A percentile compares a stretch with the other conserved stretches of the same genome.
These are phyloP conservation scores for Schizothecium vesticola DNA, from an alignment of 495 filamentous ascomycete genomes.

Conservation along the genomic window DNA sequence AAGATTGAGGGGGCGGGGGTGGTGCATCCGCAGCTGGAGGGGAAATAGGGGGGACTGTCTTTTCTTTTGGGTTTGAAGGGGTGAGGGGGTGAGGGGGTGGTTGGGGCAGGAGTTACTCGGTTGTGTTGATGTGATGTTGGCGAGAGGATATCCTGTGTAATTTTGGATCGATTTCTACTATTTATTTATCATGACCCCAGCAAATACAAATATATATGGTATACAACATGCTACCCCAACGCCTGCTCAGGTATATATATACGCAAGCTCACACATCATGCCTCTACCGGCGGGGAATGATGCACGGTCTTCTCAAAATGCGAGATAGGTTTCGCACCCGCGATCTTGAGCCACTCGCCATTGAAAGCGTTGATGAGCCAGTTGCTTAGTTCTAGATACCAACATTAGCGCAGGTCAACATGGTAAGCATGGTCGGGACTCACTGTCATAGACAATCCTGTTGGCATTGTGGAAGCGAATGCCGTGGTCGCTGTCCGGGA, in stretches of 20 bases:
- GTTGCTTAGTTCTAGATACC: slow-evolving; percentile 64
- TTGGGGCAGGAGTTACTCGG: neutral
- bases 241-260: neutral
- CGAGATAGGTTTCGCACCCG: slow-evolving; percentile 55
- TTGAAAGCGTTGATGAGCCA: slow-evolving; percentile 98
- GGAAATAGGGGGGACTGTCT: neutral
- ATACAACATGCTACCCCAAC: neutral
- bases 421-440: slow-evolving; percentile 28
- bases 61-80: too few relatives aligned
- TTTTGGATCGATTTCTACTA: neutral
- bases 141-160: neutral
- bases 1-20: slow-evolving; percentile 26
- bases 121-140: neutral
- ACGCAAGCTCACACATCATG: neutral
- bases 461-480: slow-evolving; percentile 96
- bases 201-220: neutral
- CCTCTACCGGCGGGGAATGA: neutral
- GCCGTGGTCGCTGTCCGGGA: slow-evolving; percentile 92
- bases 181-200: neutral
- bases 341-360: slow-evolving; percentile 83
- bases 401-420: slow-evolving; percentile 22
- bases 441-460: slow-evolving; percentile 89
- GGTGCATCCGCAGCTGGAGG: slow-evolving; percentile 16
- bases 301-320: slow-evolving; percentile 13
- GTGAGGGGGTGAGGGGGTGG: too few relatives aligned